Base-by-base conservation (phyloP, 345 rosid genomes). In the Populus simonii region DNA sequence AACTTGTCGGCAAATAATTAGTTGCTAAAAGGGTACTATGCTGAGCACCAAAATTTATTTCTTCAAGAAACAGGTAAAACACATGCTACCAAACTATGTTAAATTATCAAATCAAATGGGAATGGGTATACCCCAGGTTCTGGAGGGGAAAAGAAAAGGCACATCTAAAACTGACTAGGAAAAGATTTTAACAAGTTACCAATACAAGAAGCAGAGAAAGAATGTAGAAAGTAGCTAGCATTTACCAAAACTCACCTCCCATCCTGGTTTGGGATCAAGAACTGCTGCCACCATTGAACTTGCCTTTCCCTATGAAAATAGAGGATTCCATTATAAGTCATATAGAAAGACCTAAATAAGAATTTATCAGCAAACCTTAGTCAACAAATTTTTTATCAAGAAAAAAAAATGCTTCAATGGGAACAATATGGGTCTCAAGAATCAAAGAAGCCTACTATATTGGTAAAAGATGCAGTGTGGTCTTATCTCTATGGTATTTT, bases 231-330 rank as follows among this genome's bases (percentile, higher is more conserved):
- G 22, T 7, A 75, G 47, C 3, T n/a, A 49, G 65, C 23, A 33
- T 72, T 1, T 22, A 72, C 57, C 11, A 80, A 62, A 68, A 76
- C 89, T 75, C 66, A 95, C 99, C 84, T 89, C 86, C 98, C 96
- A 93, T 72, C 88, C 94, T 36, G 94, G 88, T 79, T 90, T 80
- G 36, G 99, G 99, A 87, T 65, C 84, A 71, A 95, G 93, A 69
- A 89, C 90, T 29, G 92, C 88, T 68, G 97, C 98, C 74, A 90
- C 98, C 99, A 95, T 91, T 68, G 96, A 89, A 84, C 99, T 95
- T 85, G 94, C 98, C 82, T 92, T 95, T 57, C 99, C 99, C 99
- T 95, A 79, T 53, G 68, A 76, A 47, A 74, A 70, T 4, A 62
- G 12, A 27, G 7, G 7, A 71, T 13, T 39, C 7, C 39, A 33